Evolutionary conservation across 2,329 filamentous ascomycete genomes (phyloP), one percentile per base, ranked within the genome.

Genomic region (Cladosporium sp.): DNA sequence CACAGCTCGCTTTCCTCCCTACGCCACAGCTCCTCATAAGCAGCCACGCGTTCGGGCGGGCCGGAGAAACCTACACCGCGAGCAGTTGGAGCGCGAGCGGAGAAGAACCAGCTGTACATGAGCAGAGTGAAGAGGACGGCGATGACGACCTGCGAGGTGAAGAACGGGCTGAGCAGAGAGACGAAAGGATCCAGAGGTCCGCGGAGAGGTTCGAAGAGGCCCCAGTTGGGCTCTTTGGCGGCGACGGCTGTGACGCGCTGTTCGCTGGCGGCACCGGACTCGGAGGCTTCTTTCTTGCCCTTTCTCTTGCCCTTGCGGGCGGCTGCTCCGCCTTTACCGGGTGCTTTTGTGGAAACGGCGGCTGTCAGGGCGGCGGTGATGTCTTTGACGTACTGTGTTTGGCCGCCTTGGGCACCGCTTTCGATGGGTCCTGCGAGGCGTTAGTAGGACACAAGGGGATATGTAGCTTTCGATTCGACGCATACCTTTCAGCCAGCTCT

Each of bases 401-500:
- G 95, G 31, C 95, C 95, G 65, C 97, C 93, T 68, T 91, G 93
- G 52, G 93, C 92, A 67, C 92, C 94, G 77, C 97, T 97, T 77
- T 99, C 95, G 71, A 99, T 99, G 2, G 95, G 91, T 68, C 91
- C 93, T 97, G 70, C 40, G 61, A 53, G 11, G 8, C 31, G 62
- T 65, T 59, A 55, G 50, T 64, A 14, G 2, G n/a, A 55, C 6
- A 2, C 3, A 11, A 11, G 2, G 5, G 5, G 12, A 11, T 2
- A 12, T n/a, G 18, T 33, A 55, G 8, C 8, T n/a, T 55, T 29
- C 4, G 1, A 16, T 0, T 5, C 12, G 18, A 16, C 3, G 64
- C 83, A 76, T 82, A 96, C 93, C 92, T 82, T 95, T 97, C 55
- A 99, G 81, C 95, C 95, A 99, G 81, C 93, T 97, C 84, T 98